Evolutionary conservation across 345 rosid species (phyloP).

Genomic region (Moricandia arvensis): DNA sequence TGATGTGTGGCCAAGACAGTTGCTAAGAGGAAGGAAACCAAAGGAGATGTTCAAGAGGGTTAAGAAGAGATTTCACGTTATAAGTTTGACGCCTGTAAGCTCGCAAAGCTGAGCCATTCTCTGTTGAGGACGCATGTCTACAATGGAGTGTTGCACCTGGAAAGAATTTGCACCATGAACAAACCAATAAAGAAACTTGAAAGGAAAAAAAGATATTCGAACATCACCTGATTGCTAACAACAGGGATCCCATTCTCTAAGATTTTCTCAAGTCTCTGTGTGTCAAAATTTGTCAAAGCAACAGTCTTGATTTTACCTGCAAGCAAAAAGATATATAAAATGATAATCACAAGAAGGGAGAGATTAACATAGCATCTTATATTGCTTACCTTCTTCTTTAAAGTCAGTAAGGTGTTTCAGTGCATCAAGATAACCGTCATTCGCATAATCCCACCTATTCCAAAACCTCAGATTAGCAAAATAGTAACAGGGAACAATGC

Average conservation of each 20-base stretch:
- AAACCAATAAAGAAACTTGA: background rate
- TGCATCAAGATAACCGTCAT: constrained; percentile 86
- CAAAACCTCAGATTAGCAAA: background rate
- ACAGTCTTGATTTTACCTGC: constrained; percentile 85
- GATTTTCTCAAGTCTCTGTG: constrained; percentile 77
- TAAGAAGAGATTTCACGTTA: constrained; percentile 54
- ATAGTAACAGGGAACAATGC: background rate
- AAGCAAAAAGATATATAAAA: background rate
- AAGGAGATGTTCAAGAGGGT: background rate
- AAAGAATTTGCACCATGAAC: constrained; percentile 15
- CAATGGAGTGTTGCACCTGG: constrained; percentile 94
- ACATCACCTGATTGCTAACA: constrained; percentile 89
- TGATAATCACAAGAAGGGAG: constrained; percentile 2
- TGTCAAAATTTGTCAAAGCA: constrained; percentile 94
- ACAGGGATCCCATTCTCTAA: constrained; percentile 86
- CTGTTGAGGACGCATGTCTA: constrained; percentile 96
- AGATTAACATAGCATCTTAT: background rate
- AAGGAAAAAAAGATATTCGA: background rate
- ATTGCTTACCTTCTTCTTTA: constrained; percentile 73
- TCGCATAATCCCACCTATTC: constrained; percentile 92
- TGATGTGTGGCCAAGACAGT: background rate
- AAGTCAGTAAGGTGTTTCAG: constrained; percentile 81
- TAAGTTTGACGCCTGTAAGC: constrained; percentile 88
- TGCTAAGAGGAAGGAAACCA: constrained; percentile 5
- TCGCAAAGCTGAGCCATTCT: constrained; percentile 94